Percentiles rank a stretch among this genome's conserved stretches.
Conservation (phyloP, 352 stramenopile species). For the Phytopythium montanum region DNA sequence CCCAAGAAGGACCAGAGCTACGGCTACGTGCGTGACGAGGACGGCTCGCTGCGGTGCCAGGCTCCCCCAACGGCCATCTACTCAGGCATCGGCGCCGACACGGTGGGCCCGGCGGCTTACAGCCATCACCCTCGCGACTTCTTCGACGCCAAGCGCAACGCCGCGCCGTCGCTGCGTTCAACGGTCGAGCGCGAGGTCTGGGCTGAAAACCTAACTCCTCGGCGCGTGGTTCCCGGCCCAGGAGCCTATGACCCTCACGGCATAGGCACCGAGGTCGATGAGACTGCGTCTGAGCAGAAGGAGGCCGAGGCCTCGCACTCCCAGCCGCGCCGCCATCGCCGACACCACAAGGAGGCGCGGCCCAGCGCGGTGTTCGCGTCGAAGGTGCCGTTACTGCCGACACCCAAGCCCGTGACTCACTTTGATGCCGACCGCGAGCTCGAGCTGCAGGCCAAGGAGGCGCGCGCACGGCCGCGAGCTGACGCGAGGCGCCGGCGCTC, state of each 20-base stretch:
- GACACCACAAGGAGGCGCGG: conserved; percentile 5
- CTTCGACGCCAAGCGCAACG: conserved; percentile 70
- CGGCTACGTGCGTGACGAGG: conserved; percentile 45
- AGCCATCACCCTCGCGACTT: conserved; percentile 38
- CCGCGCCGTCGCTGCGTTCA: conserved; percentile 55
- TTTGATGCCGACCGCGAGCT: conserved; percentile 62
- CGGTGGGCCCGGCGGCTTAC: conserved; percentile 67
- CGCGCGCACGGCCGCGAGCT: conserved; percentile 26
- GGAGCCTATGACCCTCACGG: conserved; percentile 46
- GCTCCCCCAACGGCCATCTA: conserved; percentile 45
- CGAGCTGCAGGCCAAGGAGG: conserved; percentile 53
- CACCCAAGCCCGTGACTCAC: conserved; percentile 33
- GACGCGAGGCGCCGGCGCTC: conserved; percentile 14
- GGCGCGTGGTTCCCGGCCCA: conserved; percentile 43
- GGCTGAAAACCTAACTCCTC: conserved; percentile 51
- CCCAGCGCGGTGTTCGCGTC: conserved; percentile 71
- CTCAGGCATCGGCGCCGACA: conserved; percentile 67
- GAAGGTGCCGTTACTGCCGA: conserved; percentile 63
- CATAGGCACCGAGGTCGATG: not conserved
- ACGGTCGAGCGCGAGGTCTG: conserved; percentile 75
- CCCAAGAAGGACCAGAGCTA: conserved; percentile 73
- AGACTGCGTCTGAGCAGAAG: too few species aligned
- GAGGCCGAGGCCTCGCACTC: not conserved
- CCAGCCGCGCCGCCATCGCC: not conserved
- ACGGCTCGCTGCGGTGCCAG: conserved; percentile 42